Conservation (phyloP, 2,329 filamentous ascomycete genomes). For the Trichoderma atroviride region DNA sequence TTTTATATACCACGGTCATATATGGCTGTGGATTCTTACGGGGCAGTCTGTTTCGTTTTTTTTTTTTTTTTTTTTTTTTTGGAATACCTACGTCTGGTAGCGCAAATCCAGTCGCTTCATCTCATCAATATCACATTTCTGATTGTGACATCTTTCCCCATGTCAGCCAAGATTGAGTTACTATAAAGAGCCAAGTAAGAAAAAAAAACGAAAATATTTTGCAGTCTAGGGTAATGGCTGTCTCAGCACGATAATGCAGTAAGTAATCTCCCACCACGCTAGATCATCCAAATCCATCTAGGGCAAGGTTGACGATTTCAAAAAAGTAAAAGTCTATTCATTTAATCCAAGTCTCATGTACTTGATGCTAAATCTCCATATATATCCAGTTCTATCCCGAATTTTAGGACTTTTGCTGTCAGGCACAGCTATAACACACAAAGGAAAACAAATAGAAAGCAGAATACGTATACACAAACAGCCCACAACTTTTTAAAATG, state of each 20-base stretch:
- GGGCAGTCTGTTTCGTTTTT: neutral
- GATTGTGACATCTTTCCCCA: too few species aligned
- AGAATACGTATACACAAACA: neutral
- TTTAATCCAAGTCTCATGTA: constrained; percentile 16
- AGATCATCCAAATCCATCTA: neutral
- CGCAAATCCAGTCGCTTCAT: neutral
- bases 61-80: too few species aligned
- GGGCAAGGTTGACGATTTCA: too few species aligned
- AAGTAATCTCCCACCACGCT: neutral
- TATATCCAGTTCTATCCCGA: neutral
- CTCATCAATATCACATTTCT: neutral
- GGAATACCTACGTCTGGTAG: neutral
- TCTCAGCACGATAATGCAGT: neutral
- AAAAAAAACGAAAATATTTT: neutral
- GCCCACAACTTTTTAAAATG: neutral
- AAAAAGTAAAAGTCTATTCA: constrained; percentile 10
- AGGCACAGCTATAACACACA: neutral
- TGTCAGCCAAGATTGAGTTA: neutral
- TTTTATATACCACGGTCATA: neutral
- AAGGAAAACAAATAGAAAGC: neutral
- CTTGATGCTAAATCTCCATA: neutral
- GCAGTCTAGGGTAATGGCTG: neutral
- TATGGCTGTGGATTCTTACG: neutral
- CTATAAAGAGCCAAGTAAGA: neutral
- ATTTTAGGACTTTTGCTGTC: neutral